phyloP scores from a whole-genome alignment of 495 filamentous ascomycete genomes.

The Chaetomium tenue region DNA sequence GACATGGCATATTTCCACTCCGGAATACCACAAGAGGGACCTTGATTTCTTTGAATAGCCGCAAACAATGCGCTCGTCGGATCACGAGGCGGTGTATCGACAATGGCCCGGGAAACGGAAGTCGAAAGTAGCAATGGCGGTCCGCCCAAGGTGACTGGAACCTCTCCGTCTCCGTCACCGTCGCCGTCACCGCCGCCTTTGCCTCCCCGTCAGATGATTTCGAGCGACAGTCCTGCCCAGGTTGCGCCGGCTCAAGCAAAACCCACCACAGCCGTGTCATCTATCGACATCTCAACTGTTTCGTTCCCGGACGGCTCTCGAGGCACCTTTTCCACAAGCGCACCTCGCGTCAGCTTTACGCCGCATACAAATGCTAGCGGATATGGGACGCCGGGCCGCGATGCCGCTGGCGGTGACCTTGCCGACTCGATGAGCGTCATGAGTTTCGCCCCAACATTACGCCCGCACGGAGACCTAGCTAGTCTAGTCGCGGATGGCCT shows the following conservation, averaged over 20 bases:
- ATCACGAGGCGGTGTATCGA: constrained; percentile 19
- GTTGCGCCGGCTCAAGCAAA: constrained; percentile 57
- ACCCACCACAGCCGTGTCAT: constrained; percentile 79
- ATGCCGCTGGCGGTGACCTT: constrained; percentile 47
- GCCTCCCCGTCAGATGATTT: constrained; percentile 55
- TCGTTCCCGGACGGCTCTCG: constrained; percentile 65
- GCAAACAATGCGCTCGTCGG: constrained; percentile 27
- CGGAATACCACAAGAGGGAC: not conserved
- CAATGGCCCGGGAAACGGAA: constrained; percentile 33
- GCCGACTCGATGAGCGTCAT: constrained; percentile 80
- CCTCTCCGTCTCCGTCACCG: constrained; percentile 15
- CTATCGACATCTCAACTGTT: constrained; percentile 71
- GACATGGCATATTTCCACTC: constrained; percentile 7
- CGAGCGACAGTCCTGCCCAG: constrained; percentile 34
- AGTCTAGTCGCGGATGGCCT: constrained; percentile 74
- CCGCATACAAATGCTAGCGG: constrained; percentile 34
- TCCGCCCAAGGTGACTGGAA: constrained; percentile 2
- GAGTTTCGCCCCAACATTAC: constrained; percentile 75
- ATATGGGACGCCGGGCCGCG: constrained; percentile 33
- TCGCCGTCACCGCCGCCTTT: constrained; percentile 48
- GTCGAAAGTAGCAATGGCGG: constrained; percentile 17
- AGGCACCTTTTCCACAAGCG: constrained; percentile 57
- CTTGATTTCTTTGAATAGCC: not conserved
- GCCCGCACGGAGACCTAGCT: constrained; percentile 71
- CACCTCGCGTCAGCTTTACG: constrained; percentile 39